Conservation (phyloP, 352 stramenopile genomes). For the Pythium grandisporangium region DNA sequence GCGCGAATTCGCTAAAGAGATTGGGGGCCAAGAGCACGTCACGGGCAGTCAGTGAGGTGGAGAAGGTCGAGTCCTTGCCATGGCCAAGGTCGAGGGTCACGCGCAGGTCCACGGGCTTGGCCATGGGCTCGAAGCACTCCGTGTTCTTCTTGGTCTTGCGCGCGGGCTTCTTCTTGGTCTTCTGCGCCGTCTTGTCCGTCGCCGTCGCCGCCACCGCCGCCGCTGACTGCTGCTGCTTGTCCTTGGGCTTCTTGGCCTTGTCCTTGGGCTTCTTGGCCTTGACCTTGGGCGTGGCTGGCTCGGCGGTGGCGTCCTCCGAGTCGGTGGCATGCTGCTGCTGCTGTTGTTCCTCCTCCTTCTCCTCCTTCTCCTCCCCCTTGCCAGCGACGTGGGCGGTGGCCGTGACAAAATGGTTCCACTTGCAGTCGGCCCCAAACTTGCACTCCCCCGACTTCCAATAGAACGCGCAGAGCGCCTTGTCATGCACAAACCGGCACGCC, state of each 20-base stretch:
- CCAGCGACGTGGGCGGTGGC: conserved; percentile 4
- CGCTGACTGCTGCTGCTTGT: conserved; percentile 7
- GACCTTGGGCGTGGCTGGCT: background rate
- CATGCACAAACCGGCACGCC: conserved; percentile 41
- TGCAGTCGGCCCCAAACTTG: conserved; percentile 45
- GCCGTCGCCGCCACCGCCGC: conserved; percentile 3
- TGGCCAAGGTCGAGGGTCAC: conserved; percentile 57
- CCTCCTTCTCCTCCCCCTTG: conserved; percentile 6
- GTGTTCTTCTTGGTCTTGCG: conserved; percentile 29
- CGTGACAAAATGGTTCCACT: conserved; percentile 49
- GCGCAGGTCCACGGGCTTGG: conserved; percentile 55
- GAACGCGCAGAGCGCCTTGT: conserved; percentile 30
- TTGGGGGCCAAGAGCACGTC: conserved; percentile 65
- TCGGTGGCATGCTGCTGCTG: no score
- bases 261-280: conserved; percentile 14
- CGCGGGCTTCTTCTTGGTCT: background rate
- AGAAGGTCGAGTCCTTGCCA: conserved; percentile 44
- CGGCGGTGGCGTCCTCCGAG: background rate
- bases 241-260: conserved; percentile 25
- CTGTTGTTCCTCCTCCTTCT: conserved; percentile 6
- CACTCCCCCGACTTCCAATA: conserved; percentile 43
- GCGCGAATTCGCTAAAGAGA: conserved; percentile 68
- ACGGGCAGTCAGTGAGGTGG: conserved; percentile 42
- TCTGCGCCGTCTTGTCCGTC: background rate
- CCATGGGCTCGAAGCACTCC: conserved; percentile 67